Conservation (phyloP, 345 rosid species). For the Nasturtium officinale region DNA sequence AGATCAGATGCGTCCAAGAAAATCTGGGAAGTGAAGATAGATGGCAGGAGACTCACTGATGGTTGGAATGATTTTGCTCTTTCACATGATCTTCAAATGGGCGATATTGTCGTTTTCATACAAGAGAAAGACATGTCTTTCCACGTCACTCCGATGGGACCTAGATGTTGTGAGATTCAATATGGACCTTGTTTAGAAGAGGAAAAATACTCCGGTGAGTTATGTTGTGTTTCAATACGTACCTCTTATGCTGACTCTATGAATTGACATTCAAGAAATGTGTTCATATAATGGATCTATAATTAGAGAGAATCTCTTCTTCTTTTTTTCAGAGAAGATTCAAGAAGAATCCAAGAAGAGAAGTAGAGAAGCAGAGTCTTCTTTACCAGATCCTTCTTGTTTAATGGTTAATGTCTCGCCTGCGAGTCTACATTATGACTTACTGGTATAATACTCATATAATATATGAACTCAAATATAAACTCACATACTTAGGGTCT, state of each 20-base stretch:
- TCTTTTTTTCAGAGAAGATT: conserved; percentile 17
- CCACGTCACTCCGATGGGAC: conserved; percentile 29
- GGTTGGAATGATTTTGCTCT: conserved; percentile 36
- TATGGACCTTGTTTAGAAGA: conserved; percentile 15
- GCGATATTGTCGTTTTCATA: conserved; percentile 32
- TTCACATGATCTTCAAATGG: conserved; percentile 26
- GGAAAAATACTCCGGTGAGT: background rate
- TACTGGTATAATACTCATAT: conserved; percentile 4
- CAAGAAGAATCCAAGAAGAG: conserved; percentile 5
- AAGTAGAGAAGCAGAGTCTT: background rate
- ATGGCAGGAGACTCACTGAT: conserved; percentile 23
- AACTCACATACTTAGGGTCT: background rate
- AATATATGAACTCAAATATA: background rate
- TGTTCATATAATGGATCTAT: background rate
- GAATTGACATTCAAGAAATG: background rate
- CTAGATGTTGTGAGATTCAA: conserved; percentile 29
- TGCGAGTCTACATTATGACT: conserved; percentile 11
- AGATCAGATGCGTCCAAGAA: conserved; percentile 5
- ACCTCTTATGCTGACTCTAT: too few relatives aligned
- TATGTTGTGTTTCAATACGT: conserved; percentile 17
- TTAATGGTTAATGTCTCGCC: background rate
- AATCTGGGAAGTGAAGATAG: conserved; percentile 28
- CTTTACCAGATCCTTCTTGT: conserved; percentile 18
- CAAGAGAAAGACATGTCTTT: conserved; percentile 22
- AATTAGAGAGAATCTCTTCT: background rate